Conservation (phyloP, 495 filamentous ascomycete genomes). For the Parachaetomium inaequale region DNA sequence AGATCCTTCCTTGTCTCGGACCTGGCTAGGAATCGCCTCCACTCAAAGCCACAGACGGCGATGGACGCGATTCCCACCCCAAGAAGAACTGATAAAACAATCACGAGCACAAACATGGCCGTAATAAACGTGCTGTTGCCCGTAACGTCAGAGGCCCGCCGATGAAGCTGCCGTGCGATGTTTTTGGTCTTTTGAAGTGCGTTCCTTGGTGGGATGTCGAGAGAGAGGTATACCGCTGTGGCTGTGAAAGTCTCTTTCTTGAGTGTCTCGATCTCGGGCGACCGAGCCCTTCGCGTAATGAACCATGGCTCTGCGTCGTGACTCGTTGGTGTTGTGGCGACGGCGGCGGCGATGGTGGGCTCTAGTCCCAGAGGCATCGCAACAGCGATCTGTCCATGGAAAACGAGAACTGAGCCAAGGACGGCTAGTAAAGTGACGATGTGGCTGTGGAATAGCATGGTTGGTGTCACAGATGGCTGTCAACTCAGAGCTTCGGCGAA, state of each 20-base stretch:
- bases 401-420: not conserved
- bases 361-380: not conserved
- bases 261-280: not conserved
- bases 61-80: not conserved
- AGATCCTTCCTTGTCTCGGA: not conserved
- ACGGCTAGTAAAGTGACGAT: not conserved
- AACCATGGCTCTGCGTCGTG: not conserved
- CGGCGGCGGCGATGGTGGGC: not conserved
- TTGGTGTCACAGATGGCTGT: not conserved
- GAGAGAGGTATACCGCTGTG: not conserved
- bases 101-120: not conserved
- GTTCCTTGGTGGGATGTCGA: not conserved
- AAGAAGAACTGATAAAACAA: not conserved
- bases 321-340: not conserved
- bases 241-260: not conserved
- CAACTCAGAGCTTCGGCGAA: not conserved
- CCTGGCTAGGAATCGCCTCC: not conserved
- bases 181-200: not conserved
- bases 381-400: not conserved
- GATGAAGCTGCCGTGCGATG: not conserved
- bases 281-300: not conserved
- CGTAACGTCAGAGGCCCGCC: not conserved
- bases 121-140: not conserved
- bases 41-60: not conserved
- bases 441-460: not conserved